Evolutionary conservation across 345 rosid genomes (phyloP), one percentile per base, ranked within the genome.

Genomic region (Eutrema heterophyllum): DNA sequence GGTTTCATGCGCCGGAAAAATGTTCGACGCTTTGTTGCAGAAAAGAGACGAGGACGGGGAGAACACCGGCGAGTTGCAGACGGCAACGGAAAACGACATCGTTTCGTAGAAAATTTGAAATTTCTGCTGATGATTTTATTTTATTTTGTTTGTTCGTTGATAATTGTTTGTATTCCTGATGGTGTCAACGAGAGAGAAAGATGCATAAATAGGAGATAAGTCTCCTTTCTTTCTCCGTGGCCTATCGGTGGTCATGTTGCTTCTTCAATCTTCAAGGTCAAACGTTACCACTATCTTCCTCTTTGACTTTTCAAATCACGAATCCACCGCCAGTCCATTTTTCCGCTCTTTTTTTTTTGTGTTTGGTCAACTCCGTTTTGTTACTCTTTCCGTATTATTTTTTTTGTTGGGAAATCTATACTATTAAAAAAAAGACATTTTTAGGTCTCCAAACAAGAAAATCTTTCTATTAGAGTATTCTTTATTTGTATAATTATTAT

Each of bases 11-110:
- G 87, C 53, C 2, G 81, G 70, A 51, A 83, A 54, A 26, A 79
- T 46, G 52, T 61, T 32, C 4, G 86, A 58, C 1, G 82, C 5
- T 56, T 75, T 85, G 85, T 71, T 83, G 84, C 75, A 76, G 77
- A 86, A 89, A 66, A 82, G 83, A 38, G 91, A 84, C 5, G 95
- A 65, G 0, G 92, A 81, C 1, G 92, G 89, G 3, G 97, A 93
- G 81, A 90, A 93, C 6, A 86, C 92, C 29, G 96, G 96, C 8
- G 97, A 90, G 54, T 71, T 88, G 12, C 88, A 76, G 3, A 89
- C 84, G 2, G 92, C 88, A 15, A 90, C 81, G 0, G 90, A 82
- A 70, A 82, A 81, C 52, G 91, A 83, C 98, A 90, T 90, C n/a
- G 56, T 59, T 30, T 12, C 5, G 1, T 26, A 26, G 13, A 11